These are phyloP conservation scores for Corymbia maculata DNA, from an alignment of 345 rosid species.

Conservation along the genomic window DNA sequence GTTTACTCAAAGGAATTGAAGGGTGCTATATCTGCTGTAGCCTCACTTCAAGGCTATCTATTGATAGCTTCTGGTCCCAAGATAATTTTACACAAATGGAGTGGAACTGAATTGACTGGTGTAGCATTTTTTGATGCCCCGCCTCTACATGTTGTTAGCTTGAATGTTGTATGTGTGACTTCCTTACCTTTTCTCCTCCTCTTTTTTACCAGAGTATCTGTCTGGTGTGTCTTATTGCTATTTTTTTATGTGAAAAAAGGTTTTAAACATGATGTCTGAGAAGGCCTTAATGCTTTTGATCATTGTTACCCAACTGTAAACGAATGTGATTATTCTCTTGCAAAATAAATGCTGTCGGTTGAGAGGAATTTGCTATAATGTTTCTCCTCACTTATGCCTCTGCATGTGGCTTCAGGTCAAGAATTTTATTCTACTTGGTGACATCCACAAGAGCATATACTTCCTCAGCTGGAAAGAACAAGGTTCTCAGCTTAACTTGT, in stretches of 20 bases:
- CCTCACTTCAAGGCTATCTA: slow-evolving; percentile 95
- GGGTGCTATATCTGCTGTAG: slow-evolving; percentile 97
- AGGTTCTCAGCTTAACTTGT: slow-evolving; percentile 84
- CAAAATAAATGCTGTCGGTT: neutral
- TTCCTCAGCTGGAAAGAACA: slow-evolving; percentile 98
- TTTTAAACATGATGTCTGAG: neutral
- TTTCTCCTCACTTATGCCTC: neutral
- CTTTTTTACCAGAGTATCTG: neutral
- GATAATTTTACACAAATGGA: slow-evolving; percentile 88
- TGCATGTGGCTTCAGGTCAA: slow-evolving; percentile 54
- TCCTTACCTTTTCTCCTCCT: neutral
- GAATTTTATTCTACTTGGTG: slow-evolving; percentile 88
- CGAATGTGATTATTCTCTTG: neutral
- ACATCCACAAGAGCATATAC: slow-evolving; percentile 86
- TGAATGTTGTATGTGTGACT: slow-evolving; percentile 70
- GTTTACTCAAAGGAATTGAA: slow-evolving; percentile 92
- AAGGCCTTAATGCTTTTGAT: neutral
- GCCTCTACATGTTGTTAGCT: slow-evolving; percentile 89
- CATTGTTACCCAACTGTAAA: neutral
- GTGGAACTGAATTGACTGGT: slow-evolving; percentile 77
- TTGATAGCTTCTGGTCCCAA: slow-evolving; percentile 95
- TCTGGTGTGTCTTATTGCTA: neutral
- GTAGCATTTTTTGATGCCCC: slow-evolving; percentile 96
- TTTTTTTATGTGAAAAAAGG: neutral
- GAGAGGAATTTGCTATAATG: neutral